Base-by-base conservation (phyloP, 2,329 filamentous ascomycete genomes). In the Trichoderma sp. region DNA sequence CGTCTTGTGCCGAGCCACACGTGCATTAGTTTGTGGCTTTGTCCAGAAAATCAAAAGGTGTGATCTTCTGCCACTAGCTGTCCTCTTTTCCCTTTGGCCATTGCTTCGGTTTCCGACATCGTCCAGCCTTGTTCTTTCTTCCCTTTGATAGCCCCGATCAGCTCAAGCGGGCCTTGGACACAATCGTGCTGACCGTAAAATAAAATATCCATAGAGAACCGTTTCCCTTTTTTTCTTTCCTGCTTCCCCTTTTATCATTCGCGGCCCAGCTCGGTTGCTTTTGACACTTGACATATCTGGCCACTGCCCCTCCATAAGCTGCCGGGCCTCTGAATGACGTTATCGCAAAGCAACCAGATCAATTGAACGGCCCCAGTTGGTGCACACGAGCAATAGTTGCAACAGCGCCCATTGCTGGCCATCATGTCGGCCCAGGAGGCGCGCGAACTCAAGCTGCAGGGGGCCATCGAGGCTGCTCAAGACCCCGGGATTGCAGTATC, bases 391-490 rank as follows among this genome's bases (percentile, higher is more conserved):
- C 55, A 55, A 39, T 36, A 62, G 63, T 13, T 43, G 63, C 43
- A 59, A 63, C 62, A 68, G 71, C 68, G 63, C 71, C 43, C 43
- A 67, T 58, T 64, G 62, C 71, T 68, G 68, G 62, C 71, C 68
- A 75, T 74, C 74, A 82, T 82, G 80, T 79, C 81, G 76, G 77
- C 79, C 69, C 77, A 75, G 73, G 78, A 81, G 74, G 76, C 78
- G 63, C 76, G 68, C 72, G 94, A 97, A 87, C 87, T 93, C 81
- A 97, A 94, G 88, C 87, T 91, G 81, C 91, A 97, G 82, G 93
- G 91, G 75, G 92, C 90, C 74, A 84, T 95, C 73, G 92, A 96
- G 79, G 92, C 93, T 72, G 91, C 94, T 70, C 87, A 86, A 73
- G 88, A 97, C 80, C 90, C 93, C 43, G 82, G 92, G 76, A 92